Base-by-base conservation (phyloP, 2,329 filamentous ascomycete genomes). In the Penicillium sp. region DNA sequence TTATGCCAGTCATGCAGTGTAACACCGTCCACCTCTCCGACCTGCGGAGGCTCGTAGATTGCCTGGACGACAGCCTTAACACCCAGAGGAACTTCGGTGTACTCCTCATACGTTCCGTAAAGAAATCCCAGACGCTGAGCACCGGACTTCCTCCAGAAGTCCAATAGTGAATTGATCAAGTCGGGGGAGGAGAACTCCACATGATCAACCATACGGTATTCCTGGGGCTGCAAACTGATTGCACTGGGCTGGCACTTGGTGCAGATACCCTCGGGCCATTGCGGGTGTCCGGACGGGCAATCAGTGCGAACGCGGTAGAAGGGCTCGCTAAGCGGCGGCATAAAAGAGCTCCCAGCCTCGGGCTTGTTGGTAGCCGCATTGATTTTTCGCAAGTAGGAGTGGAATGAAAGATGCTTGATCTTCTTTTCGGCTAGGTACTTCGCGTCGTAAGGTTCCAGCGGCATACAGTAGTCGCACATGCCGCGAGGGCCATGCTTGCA, bases 391-490 rank as follows among this genome's bases (percentile, higher is more conserved):
- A 99, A 81, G 70, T 97, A 87, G 4, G 92, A 89, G 73, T 99
- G 94, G 75, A 97, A 97, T 0, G 94, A 97, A 23, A 94, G 81
- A 73, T 99, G 96, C 73, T 99, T 99, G 81, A 99, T 97, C 81
- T 97, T 97, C 80, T 93, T 95, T 64, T 99, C 93, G 24, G 85
- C 84, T 15, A 99, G 82, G 65, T 97, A 97, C 49, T 86, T 86
- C n/a, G 88, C 73, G 66, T 95, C 87, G 73, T 96, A 99, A 1
- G 94, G 94, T 67, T 99, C 94, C 44, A 97, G 77, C 0, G 95
- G 95, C 84, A 96, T 96, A 77, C 94, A 99, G 75, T 97, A 95
- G 75, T 99, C 94, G 74, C 94, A 99, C 94, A 99, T 99, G 70
- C 94, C 94, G 75, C 96, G 97, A 45, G 89, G 87, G 1, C 93